Base-by-base conservation (phyloP, 2,329 filamentous ascomycete species). In the Exophiala mesophila region DNA sequence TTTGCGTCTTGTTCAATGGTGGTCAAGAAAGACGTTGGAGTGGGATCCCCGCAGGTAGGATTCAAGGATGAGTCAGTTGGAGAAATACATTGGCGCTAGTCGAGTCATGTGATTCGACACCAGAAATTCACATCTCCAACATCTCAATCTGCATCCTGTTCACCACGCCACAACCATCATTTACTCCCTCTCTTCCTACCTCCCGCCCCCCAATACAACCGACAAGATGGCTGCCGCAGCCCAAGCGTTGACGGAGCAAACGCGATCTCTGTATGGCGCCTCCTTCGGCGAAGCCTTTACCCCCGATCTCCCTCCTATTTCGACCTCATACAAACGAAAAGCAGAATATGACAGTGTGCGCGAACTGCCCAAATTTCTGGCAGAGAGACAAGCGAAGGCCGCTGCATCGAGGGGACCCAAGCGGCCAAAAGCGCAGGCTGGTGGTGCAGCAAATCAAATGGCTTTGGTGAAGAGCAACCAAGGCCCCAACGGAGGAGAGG, bases 271-370 rank as follows among this genome's bases (percentile, higher is more conserved):
- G 20, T 72, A 72, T 47, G 69, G 69, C 18, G 45, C 65, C 28
- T 68, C 71, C 50, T 72, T 70, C 47, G 59, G 69, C 28, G 63
- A 66, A 56, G 59, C 64, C 29, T 63, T 67, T 20, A 66, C 69
- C 24, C 56, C 56, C 40, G 61, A 63, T 41, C 26, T 37, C 15
- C 30, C 39, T 26, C 21, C 44, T 13, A 68, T 70, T 47, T 63
- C 64, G 21, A 56, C 66, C 17, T 69, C 66, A 29, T 71, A 70
- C 56, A 61, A 67, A 50, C 57, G 66, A 45, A 68, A 67, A 59
- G 60, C 59, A 42, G 88, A 96, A 68, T 96, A 95, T 64, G 77
- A 81, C 55, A 72, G 82, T 58, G 82, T 92, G 16, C 78, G 80
- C 60, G 82, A 84, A 49, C 74, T 96, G 3, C 89, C 89, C 4